Base-by-base conservation (phyloP, 2,329 filamentous ascomycete species). In the Colletotrichum acutatum region DNA sequence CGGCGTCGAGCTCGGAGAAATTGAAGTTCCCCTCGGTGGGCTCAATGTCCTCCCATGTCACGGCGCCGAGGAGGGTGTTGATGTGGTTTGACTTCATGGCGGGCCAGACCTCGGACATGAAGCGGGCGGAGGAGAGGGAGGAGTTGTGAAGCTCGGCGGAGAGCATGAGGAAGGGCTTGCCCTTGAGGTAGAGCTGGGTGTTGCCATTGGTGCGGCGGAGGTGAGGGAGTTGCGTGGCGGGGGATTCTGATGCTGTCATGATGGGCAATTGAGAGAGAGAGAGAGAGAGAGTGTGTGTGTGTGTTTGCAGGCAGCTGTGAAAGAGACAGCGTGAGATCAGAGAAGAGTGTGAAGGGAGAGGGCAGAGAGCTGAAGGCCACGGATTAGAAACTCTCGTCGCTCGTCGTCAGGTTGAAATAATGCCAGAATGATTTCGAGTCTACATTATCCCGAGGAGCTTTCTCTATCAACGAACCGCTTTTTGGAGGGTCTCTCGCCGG, bases 21-120 rank as follows among this genome's bases (percentile, higher is more conserved):
- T 80, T 75, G 54, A 83, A 83, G 2, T 78, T 42, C 9, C 80
- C 82, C 57, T 83, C 82, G 0, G 71, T 69, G 0, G 81, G 82
- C 71, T 83, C 82, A 9, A 83, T 81, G 62, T 78, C 79, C 56
- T 83, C 82, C 82, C 82, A 83, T 0, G 81, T 76, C 1, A 83
- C 78, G 1, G 79, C 78, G 2, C 82, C 82, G 2, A 83, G 80
- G 5, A 83, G 74, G 0, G 82, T 83, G 76, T 83, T 83, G 72
- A 83, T 75, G 46, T 78, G 78, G 56, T 79, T 75, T 0, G 76
- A 76, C 67, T 79, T 80, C 81, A 83, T 82, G 3, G 67, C 75
- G 0, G 77, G 77, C 78, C 78, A 81, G 0, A 81, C 77, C 3
- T 77, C 74, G 5, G 65, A 71, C 82, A 83, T 83, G 65, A 77